These are phyloP conservation scores for Erysimum pusillum DNA, from an alignment of 441 rosid species.

Conservation along the genomic window DNA sequence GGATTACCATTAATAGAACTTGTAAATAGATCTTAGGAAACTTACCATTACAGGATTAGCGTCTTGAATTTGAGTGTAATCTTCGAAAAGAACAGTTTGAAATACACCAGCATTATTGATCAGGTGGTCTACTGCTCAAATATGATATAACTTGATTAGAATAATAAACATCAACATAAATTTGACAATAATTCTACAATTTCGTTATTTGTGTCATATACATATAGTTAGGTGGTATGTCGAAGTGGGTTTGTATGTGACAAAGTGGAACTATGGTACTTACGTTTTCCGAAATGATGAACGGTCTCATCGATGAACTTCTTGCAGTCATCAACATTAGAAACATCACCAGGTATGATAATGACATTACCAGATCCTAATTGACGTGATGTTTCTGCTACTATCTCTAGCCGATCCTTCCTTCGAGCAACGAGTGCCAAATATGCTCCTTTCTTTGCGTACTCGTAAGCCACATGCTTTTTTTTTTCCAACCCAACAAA, in stretches of 20 bases:
- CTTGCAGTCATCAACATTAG: constrained; percentile 49
- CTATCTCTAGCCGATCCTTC: constrained; percentile 38
- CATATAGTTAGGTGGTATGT: background rate
- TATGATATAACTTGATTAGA: constrained; percentile 3
- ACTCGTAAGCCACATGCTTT: constrained; percentile 49
- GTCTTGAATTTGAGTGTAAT: constrained; percentile 41
- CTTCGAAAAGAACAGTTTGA: constrained; percentile 39
- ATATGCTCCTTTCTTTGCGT: constrained; percentile 49
- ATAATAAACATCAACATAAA: background rate
- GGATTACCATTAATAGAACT: background rate
- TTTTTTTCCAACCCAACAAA: constrained; percentile 3
- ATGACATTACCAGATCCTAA: constrained; percentile 52
- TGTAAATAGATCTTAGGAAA: background rate
- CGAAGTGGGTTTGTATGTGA: background rate
- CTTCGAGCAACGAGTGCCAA: constrained; percentile 44
- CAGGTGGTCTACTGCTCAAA: constrained; percentile 53
- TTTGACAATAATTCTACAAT: background rate
- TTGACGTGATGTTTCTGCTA: constrained; percentile 45
- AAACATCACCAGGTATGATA: constrained; percentile 51
- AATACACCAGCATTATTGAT: constrained; percentile 56
- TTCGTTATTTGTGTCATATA: background rate
- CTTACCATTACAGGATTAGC: constrained; percentile 48
- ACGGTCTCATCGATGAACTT: constrained; percentile 45
- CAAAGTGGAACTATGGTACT: constrained; percentile 1
- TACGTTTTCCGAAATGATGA: constrained; percentile 51